Evolutionary conservation across 352 stramenopile genomes (phyloP), one percentile per base, ranked within the genome.

Genomic region (Elongisporangium senticosum): DNA sequence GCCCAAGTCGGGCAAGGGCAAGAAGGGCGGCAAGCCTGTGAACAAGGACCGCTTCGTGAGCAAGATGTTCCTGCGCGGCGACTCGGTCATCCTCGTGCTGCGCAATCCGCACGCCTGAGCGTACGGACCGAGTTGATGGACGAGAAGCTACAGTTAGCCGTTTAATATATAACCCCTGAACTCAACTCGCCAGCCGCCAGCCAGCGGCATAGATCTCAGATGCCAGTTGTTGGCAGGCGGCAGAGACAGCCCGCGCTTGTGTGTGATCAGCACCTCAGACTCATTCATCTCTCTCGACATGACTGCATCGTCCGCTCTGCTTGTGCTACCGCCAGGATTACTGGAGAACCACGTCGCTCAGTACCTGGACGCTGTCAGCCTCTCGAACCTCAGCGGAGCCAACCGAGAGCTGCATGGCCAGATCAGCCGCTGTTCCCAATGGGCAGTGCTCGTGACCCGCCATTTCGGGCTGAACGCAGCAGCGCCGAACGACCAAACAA

Each of bases 41-140:
- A 99, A 99, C 79, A 99, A 99, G 66, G 96, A 99, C 83, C 84
- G 96, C 71, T 99, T 99, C 65, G 92, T 99, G 48, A 98, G 92
- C 77, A 99, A 99, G 77, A 98, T 99, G 93, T 99, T 99, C 76
- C 74, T 99, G 56, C 83, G 98, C 56, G 98, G 98, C 55, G 98
- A 99, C 86, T 99, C 95, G 55, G 98, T 99, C 37, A 99, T 99
- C 76, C 83, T 99, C 55, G 96, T 99, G 61, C 83, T 99, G 56
- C 94, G 88, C 64, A 99, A 99, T 86, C 96, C 96, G 40, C 90
- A 97, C 70, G 82, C 78, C 51, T 96, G 33, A 89, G 56, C 51
- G 20, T 1, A 5, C 67, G 58, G 60, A 74, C 53, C 24, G 51
- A 43, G 60, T 65, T 15, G 40, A 66, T 33, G 53, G 61, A 74